phyloP scores from a whole-genome alignment of 2,329 filamentous ascomycete genomes.

The Beauveria caledonica region DNA sequence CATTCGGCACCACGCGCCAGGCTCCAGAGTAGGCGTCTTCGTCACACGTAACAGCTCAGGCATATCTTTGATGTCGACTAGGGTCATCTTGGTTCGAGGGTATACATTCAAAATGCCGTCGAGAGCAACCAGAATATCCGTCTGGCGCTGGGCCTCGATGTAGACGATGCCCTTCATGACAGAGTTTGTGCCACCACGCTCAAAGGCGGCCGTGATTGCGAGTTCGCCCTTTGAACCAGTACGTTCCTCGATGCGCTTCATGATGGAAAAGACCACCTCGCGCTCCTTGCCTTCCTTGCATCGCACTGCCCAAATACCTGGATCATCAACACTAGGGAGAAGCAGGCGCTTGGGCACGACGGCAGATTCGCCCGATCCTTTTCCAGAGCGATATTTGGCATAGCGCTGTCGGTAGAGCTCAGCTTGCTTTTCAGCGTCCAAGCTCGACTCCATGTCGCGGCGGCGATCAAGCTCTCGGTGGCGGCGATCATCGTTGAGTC shows the following conservation, averaged over 20 bases:
- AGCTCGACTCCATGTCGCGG: slow-evolving; percentile 75
- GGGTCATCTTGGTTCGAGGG: slow-evolving; percentile 72
- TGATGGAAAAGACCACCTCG: slow-evolving; percentile 80
- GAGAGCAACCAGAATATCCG: slow-evolving; percentile 74
- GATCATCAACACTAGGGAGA: slow-evolving; percentile 88
- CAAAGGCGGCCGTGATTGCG: slow-evolving; percentile 83
- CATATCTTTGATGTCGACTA: slow-evolving; percentile 96
- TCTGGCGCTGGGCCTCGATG: slow-evolving; percentile 80
- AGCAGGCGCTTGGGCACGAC: slow-evolving; percentile 79
- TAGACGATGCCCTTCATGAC: slow-evolving; percentile 94
- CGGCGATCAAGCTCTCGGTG: slow-evolving; percentile 91
- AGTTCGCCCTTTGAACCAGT: slow-evolving; percentile 70
- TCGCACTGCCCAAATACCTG: slow-evolving; percentile 88
- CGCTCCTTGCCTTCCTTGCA: slow-evolving; percentile 94
- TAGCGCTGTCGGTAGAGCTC: slow-evolving; percentile 82
- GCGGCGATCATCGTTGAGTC: slow-evolving; percentile 79
- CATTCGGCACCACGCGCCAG: slow-evolving; percentile 87
- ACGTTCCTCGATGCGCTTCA: slow-evolving; percentile 80
- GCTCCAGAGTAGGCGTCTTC: slow-evolving; percentile 77
- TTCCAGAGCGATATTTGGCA: slow-evolving; percentile 70
- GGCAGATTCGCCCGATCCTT: slow-evolving; percentile 59
- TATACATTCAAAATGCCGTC: slow-evolving; percentile 87
- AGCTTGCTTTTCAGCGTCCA: slow-evolving; percentile 91
- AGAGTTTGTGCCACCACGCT: slow-evolving; percentile 68
- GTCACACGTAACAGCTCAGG: slow-evolving; percentile 86